Conservation (phyloP, 2,329 filamentous ascomycete genomes). For the Biscogniauxia sp. region DNA sequence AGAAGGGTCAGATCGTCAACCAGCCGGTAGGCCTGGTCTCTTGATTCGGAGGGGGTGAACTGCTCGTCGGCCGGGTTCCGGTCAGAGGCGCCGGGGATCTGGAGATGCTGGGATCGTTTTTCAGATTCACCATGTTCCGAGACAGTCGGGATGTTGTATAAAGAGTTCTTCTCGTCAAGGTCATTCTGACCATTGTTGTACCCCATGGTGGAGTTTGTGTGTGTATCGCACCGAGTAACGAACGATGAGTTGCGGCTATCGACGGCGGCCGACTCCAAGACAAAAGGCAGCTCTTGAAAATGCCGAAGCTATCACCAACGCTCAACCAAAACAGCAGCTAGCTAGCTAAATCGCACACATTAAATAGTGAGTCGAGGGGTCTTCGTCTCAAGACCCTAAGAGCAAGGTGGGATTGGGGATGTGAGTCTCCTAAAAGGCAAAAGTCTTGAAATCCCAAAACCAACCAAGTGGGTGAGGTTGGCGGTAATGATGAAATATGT, state of each 20-base stretch:
- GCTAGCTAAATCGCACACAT: not conserved
- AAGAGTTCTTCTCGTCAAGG: conserved; percentile 23
- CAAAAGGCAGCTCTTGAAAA: not conserved
- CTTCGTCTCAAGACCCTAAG: not conserved
- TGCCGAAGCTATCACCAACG: not conserved
- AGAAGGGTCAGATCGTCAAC: conserved; percentile 32
- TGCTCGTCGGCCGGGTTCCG: conserved; percentile 9
- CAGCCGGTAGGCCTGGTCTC: conserved; percentile 28
- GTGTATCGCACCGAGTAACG: not conserved
- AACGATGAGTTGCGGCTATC: not conserved
- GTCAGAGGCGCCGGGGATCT: conserved; percentile 18
- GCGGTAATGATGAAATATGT: not conserved
- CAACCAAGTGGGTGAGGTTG: not conserved
- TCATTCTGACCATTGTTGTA: conserved; percentile 6
- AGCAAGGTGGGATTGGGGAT: not conserved
- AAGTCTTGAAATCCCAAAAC: not conserved
- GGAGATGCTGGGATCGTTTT: conserved; percentile 18
- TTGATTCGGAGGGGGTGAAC: conserved; percentile 24
- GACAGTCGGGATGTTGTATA: conserved; percentile 22
- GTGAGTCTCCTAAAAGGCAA: not conserved
- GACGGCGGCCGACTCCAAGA: not conserved
- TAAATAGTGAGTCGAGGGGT: not conserved
- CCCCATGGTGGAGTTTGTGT: not conserved
- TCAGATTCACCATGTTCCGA: conserved; percentile 19
- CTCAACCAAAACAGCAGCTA: not conserved